Evolutionary conservation across 176 grass and related monocot species (phyloP).

Genomic region (Lolium rigidum): DNA sequence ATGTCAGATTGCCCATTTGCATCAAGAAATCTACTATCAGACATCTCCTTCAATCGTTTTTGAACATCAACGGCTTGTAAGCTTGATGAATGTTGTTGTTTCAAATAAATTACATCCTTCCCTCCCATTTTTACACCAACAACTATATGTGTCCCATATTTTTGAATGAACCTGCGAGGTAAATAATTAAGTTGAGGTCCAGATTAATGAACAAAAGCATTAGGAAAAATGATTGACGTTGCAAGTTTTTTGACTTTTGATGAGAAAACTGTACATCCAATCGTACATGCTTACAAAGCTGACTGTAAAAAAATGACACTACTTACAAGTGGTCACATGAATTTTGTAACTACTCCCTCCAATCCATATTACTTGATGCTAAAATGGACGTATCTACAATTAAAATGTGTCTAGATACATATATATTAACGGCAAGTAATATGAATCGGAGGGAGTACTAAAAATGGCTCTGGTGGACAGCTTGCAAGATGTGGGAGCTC

Average conservation of each 20-base stretch:
- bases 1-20: constrained; percentile 62
- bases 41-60: constrained; percentile 81
- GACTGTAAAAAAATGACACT: constrained; percentile 17
- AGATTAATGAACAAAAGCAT: background rate
- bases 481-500: background rate
- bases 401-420: too few species aligned
- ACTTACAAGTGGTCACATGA: constrained; percentile 6
- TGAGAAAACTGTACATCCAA: background rate
- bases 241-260: background rate
- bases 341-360: background rate
- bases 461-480: constrained; percentile 9
- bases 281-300: background rate
- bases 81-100: constrained; percentile 80
- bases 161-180: constrained; percentile 83
- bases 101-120: constrained; percentile 95
- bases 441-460: background rate
- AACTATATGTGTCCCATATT: constrained; percentile 95
- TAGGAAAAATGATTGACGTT: background rate
- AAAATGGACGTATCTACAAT: too few species aligned
- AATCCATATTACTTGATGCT: too few species aligned
- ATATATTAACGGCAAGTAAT: too few species aligned
- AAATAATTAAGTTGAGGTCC: constrained; percentile 32
- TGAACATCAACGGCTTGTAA: constrained; percentile 89
- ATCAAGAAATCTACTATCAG: constrained; percentile 78
- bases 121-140: constrained; percentile 96